Base-by-base conservation (phyloP, 805 yeast species). In the Zygosaccharomyces bisporus region DNA sequence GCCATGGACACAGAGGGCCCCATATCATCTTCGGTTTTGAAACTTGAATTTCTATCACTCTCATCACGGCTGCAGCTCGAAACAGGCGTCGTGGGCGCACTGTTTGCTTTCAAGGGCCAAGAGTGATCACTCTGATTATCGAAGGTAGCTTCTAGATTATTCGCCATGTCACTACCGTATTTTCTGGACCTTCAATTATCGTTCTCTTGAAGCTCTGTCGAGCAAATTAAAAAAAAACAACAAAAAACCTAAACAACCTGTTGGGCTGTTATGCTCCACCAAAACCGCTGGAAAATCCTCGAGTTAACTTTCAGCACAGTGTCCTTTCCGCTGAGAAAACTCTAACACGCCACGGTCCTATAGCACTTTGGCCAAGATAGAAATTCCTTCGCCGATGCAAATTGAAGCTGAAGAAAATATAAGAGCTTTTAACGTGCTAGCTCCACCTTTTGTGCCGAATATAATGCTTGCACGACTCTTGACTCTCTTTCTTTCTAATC, bases 1-100 rank as follows among this genome's bases (percentile, higher is more conserved):
- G 79, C 79, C 64, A 67, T 68, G 38, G 77, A 73, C 10, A 72
- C 57, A 7, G 67, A 57, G 3, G 68, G 69, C 8, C 70, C 70
- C 61, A 64, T 55, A 32, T 66, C 69, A 24, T 64, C 68, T 19
- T 54, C 31, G 14, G n/a, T 25, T 14, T 29, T 25, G n/a, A 13
- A 17, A n/a, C 14, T 23, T 25, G 40, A 21, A 14, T n/a, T 45
- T 16, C 29, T 45, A 33, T 39, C 34, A 23, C 33, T 31, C 14
- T 19, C 29, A 31, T 36, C 36, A n/a, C 32, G 33, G 14, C 35
- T 19, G 23, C 35, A 34, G n/a, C 29, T 27, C 16, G 41, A 30
- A 18, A 32, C 31, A 37, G 13, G 46, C 27, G 40, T 41, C 5
- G 40, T 21, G 21, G 39, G 41, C 5, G 38, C 33, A 8, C 42